A percentile compares a stretch with the other conserved stretches of the same genome.
Conservation (phyloP, 306 rosid species). For the Delonix regia region DNA sequence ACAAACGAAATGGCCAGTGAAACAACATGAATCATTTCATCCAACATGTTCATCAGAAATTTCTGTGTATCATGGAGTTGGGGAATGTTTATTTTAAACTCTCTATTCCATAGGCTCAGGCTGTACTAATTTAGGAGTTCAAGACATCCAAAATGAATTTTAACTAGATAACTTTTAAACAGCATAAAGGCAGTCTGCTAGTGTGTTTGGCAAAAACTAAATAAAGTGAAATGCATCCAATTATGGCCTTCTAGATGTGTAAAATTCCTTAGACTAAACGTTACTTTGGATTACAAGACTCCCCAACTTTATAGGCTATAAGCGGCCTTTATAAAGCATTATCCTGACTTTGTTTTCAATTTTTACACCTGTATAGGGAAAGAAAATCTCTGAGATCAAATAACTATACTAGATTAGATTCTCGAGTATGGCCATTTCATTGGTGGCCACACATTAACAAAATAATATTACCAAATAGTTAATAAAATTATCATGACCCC, state of each 20-base stretch:
- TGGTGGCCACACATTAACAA: background rate
- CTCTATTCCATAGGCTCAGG: slow-evolving; percentile 10
- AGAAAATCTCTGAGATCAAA: slow-evolving; percentile 1
- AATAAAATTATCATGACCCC: background rate
- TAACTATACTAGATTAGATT: slow-evolving; percentile 18
- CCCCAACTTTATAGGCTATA: background rate
- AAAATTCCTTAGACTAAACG: background rate
- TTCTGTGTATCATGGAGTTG: background rate
- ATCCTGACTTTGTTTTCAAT: background rate
- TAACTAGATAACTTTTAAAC: slow-evolving; percentile 2
- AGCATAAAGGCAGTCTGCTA: slow-evolving; percentile 8
- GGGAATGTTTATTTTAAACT: slow-evolving; percentile 9
- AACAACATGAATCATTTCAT: slow-evolving; percentile 4
- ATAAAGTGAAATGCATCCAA: background rate
- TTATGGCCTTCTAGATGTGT: background rate
- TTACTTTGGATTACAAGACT: background rate
- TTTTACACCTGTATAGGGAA: slow-evolving; percentile 12
- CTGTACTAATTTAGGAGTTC: background rate
- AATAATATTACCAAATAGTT: slow-evolving; percentile 8
- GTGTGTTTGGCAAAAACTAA: background rate
- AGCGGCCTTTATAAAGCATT: background rate
- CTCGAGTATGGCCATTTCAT: slow-evolving; percentile 20
- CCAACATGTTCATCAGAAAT: slow-evolving; percentile 19
- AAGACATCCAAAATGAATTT: slow-evolving; percentile 5
- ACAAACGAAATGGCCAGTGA: slow-evolving; percentile 22